Percentiles rank a stretch among this genome's conserved stretches.
phyloP scores from a whole-genome alignment of 441 rosid genomes.

The Jatropha podagrica region DNA sequence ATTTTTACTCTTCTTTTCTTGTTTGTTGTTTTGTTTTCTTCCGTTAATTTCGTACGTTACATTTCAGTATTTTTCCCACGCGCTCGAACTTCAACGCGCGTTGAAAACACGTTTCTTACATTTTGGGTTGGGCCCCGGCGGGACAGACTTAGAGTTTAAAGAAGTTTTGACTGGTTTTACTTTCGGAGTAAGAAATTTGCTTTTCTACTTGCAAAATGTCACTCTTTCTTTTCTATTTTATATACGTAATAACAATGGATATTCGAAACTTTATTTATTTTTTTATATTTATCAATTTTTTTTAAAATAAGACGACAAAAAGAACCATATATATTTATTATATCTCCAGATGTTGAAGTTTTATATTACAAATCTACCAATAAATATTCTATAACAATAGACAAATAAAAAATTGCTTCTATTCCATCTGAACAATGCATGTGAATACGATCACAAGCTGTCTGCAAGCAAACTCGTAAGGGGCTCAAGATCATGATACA shows the following conservation, averaged over 20 bases:
- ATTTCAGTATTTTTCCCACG: not conserved
- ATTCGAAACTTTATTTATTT: too few species aligned
- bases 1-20: not conserved
- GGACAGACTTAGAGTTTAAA: not conserved
- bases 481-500: not conserved
- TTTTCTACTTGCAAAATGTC: not conserved
- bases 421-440: not conserved
- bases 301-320: too few species aligned
- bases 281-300: too few species aligned
- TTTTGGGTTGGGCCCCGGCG: not conserved
- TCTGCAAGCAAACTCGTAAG: not conserved
- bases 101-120: not conserved
- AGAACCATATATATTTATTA: too few species aligned
- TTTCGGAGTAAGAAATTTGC: not conserved
- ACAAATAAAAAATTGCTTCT: too few species aligned
- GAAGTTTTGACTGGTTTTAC: too few species aligned
- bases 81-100: constrained; percentile 7
- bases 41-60: not conserved
- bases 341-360: too few species aligned
- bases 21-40: constrained; percentile 6
- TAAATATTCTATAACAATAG: too few species aligned
- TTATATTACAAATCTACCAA: too few species aligned
- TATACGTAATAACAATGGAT: too few species aligned
- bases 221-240: too few species aligned
- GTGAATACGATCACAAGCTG: not conserved